phyloP scores from a whole-genome alignment of 192 early-diverging fungal species.

The Entophlyctis helioformis region DNA sequence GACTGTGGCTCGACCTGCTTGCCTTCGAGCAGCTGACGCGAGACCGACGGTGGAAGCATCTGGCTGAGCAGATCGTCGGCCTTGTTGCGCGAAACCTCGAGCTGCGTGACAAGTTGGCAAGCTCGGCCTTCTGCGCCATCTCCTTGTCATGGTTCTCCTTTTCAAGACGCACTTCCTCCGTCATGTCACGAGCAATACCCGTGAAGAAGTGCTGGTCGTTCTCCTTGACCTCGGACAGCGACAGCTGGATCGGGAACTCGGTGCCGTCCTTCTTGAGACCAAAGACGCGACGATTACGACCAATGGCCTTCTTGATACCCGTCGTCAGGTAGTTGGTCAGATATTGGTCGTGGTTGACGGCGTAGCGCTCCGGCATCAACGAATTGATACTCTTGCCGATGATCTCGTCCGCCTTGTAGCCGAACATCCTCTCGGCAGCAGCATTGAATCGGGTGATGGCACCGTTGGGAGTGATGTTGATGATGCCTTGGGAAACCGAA shows the following conservation, averaged over 20 bases:
- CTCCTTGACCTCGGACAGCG: slow-evolving; percentile 19
- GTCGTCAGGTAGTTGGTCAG: slow-evolving; percentile 2
- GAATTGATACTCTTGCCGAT: slow-evolving; percentile 21
- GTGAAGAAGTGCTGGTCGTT: slow-evolving; percentile 27
- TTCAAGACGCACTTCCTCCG: slow-evolving; percentile 12
- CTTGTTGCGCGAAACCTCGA: too few species aligned
- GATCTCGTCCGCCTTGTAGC: slow-evolving; percentile 11
- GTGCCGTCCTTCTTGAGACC: slow-evolving; percentile 16
- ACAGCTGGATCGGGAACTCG: slow-evolving; percentile 20
- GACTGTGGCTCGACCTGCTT: slow-evolving; percentile 6
- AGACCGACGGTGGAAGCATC: slow-evolving; percentile 13
- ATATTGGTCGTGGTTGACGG: slow-evolving; percentile 5
- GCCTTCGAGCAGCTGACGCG: slow-evolving; percentile 9
- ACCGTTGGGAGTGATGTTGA: slow-evolving; percentile 18
- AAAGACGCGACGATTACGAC: not conserved
- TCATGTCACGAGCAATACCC: slow-evolving; percentile 24
- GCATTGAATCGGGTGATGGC: slow-evolving; percentile 15
- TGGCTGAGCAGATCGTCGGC: slow-evolving; percentile 13
- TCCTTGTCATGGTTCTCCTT: too few species aligned
- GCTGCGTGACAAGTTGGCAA: too few species aligned
- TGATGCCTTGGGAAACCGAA: slow-evolving; percentile 20
- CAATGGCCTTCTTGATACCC: not conserved
- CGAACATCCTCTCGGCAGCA: slow-evolving; percentile 25
- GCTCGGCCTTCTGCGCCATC: too few species aligned
- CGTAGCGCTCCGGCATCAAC: slow-evolving; percentile 17